Evolutionary conservation across 1,139 yeast genomes (phyloP).

Genomic region (Yamadazyma kanchanaburiensis): DNA sequence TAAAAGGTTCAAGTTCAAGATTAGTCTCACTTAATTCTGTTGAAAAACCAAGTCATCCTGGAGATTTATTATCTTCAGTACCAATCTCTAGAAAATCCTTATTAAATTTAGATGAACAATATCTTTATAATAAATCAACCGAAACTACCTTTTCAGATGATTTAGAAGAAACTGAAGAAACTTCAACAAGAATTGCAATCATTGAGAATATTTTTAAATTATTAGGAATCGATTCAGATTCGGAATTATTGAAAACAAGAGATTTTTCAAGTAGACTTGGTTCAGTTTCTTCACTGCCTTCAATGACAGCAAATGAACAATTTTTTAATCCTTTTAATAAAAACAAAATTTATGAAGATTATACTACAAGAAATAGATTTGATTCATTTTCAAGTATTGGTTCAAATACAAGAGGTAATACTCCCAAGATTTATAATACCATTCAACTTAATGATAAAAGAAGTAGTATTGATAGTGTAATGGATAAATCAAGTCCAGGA

Average conservation of each 20-base stretch:
- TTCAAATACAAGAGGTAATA: constrained; percentile 14
- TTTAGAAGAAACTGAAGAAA: constrained; percentile 72
- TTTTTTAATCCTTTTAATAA: constrained; percentile 11
- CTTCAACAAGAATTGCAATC: constrained; percentile 64
- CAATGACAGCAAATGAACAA: constrained; percentile 19
- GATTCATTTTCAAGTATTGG: constrained; percentile 19
- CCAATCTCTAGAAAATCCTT: constrained; percentile 60
- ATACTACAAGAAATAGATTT: constrained; percentile 15
- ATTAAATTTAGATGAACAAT: constrained; percentile 12
- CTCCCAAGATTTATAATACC: constrained; percentile 27
- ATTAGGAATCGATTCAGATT: constrained; percentile 58
- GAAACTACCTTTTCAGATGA: constrained; percentile 53
- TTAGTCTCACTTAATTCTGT: constrained; percentile 66
- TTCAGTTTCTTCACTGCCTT: constrained; percentile 24
- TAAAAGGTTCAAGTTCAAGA: constrained; percentile 38
- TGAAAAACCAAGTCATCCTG: constrained; percentile 64
- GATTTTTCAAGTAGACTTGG: constrained; percentile 10
- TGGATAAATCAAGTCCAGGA: constrained; percentile 3
- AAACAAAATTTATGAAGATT: constrained; percentile 18
- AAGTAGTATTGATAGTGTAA: constrained; percentile 6
- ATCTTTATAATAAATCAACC: constrained; percentile 6
- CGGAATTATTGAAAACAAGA: constrained; percentile 9
- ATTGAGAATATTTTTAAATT: constrained; percentile 72
- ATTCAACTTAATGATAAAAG: constrained; percentile 14
- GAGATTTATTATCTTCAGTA: constrained; percentile 79